Evolutionary conservation across 2,329 filamentous ascomycete species (phyloP).

Genomic region (Epichloe amarillans): DNA sequence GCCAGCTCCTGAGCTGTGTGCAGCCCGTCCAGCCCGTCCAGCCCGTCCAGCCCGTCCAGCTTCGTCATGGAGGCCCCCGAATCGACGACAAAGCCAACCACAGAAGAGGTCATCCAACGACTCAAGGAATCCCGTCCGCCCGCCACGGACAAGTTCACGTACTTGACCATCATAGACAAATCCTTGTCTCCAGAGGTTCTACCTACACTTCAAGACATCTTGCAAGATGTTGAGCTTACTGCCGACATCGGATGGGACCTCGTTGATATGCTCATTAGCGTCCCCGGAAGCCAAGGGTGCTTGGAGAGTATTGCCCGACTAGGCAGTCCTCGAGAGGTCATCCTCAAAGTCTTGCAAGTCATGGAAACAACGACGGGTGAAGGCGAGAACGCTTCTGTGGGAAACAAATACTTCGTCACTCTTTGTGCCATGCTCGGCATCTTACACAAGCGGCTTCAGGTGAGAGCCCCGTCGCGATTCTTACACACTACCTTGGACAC

Average conservation of each 20-base stretch:
- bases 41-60: neutral
- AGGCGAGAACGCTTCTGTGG: constrained; percentile 23
- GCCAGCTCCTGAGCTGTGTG: neutral
- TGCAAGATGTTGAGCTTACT: constrained; percentile 55
- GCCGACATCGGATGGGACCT: constrained; percentile 76
- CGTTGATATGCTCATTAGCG: constrained; percentile 57
- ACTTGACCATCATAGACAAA: constrained; percentile 65
- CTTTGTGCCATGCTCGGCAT: constrained; percentile 60
- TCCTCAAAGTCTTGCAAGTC: constrained; percentile 66
- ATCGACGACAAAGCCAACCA: constrained; percentile 16
- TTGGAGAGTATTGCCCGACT: constrained; percentile 61
- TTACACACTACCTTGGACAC: constrained; percentile 64
- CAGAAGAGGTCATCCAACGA: constrained; percentile 28
- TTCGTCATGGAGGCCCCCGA: constrained; percentile 2
- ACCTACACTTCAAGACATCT: constrained; percentile 52
- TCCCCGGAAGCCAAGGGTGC: constrained; percentile 56
- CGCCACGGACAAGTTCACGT: constrained; percentile 56
- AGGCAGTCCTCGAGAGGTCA: constrained; percentile 70
- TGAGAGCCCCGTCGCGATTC: constrained; percentile 66
- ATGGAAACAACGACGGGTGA: constrained; percentile 39
- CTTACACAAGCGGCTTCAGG: constrained; percentile 61
- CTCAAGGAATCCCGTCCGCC: constrained; percentile 37
- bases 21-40: neutral
- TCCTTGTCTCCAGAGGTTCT: constrained; percentile 55
- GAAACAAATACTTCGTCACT: constrained; percentile 46